These are phyloP conservation scores for Phycomyces blakesleeanus DNA, from an alignment of 192 early-diverging fungal species.

Conservation along the genomic window DNA sequence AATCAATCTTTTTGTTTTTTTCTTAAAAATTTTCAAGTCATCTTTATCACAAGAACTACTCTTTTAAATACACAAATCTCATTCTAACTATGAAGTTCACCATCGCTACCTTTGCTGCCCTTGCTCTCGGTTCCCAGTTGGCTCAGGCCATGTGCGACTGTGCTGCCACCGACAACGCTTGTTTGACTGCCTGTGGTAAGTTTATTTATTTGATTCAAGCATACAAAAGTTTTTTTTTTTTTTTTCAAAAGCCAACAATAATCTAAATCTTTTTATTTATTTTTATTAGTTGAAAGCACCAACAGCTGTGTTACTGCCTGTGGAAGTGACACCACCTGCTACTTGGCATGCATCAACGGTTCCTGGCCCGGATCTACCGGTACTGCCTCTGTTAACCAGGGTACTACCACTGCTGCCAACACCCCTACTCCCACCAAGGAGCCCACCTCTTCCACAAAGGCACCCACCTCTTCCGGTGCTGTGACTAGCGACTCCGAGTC, in stretches of 20 bases:
- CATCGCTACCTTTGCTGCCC: background rate
- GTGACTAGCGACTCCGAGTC: background rate
- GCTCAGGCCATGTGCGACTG: background rate
- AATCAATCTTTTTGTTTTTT: too few relatives aligned
- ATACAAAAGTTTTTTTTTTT: too few relatives aligned
- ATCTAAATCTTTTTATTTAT: too few relatives aligned
- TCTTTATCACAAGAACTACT: too few relatives aligned
- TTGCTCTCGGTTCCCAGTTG: background rate
- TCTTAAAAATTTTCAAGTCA: too few relatives aligned
- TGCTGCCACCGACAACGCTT: background rate
- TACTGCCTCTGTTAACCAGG: background rate
- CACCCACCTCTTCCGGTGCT: background rate
- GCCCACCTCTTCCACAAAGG: background rate
- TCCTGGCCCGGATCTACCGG: background rate
- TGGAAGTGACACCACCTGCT: background rate
- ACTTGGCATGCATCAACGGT: background rate
- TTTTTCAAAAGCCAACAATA: too few relatives aligned
- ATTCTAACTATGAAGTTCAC: constrained; percentile 3
- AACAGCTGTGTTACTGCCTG: background rate
- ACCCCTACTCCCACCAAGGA: background rate
- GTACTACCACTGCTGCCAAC: background rate
- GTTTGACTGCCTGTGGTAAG: constrained; percentile 11
- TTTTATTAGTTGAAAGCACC: background rate
- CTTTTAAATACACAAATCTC: too few relatives aligned
- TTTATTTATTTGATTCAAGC: too few relatives aligned